Conservation (phyloP, 1,284 basidiomycete genomes). For the Rhizoctonia solani region DNA sequence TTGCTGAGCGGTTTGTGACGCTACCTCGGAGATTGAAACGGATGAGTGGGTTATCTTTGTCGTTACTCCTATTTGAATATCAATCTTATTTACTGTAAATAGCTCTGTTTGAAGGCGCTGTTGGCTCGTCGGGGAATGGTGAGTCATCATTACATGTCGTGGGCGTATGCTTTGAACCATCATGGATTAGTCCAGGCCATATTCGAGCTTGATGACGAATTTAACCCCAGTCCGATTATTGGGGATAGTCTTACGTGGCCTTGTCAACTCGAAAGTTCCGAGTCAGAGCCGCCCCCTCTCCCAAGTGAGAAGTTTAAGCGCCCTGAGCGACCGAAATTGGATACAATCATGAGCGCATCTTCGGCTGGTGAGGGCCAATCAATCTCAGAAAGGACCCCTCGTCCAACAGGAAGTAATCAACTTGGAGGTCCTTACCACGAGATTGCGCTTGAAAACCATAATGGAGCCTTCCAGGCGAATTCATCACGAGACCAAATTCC, state of each 20-base stretch:
- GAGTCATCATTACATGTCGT: conserved; percentile 52
- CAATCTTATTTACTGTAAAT: conserved; percentile 25
- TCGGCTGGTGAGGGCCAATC: background rate
- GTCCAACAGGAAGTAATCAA: background rate
- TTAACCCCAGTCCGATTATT: conserved; percentile 42
- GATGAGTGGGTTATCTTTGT: conserved; percentile 58
- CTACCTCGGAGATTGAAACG: conserved; percentile 72
- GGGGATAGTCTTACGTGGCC: conserved; percentile 61
- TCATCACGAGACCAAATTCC: background rate
- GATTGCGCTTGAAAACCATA: conserved; percentile 12
- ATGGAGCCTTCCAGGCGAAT: conserved; percentile 2
- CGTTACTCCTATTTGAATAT: conserved; percentile 7
- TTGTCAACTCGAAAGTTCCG: conserved; percentile 45
- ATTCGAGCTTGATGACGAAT: conserved; percentile 80
- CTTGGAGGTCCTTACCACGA: background rate
- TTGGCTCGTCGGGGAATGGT: conserved; percentile 72
- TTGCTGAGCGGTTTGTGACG: conserved; percentile 66
- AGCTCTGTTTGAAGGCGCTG: conserved; percentile 78
- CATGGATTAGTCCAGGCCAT: conserved; percentile 53
- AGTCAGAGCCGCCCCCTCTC: conserved; percentile 42
- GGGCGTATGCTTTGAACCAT: background rate
- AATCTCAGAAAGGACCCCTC: conserved; percentile 33
- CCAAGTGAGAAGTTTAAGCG: conserved; percentile 40
- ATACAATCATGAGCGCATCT: conserved; percentile 35
- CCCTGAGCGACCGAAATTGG: conserved; percentile 6